Base-by-base conservation (phyloP, 257 asterid genomes). In the Primulina huaijiensis region DNA sequence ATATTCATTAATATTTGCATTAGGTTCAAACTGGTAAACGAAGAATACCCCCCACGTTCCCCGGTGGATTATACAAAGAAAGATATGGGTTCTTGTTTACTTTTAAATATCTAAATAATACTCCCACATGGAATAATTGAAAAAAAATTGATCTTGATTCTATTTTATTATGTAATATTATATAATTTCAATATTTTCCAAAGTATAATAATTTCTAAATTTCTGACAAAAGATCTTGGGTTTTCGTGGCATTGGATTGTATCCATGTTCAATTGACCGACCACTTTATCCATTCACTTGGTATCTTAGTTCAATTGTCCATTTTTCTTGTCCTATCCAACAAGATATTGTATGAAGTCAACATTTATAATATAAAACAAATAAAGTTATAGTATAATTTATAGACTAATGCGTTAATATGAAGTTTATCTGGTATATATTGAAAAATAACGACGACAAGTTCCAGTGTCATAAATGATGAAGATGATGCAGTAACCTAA, bases 11-110 rank as follows among this genome's bases (percentile, higher is more conserved):
- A 31, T 31, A 3, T 31, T 64, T 69, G 40, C 46, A 37, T 69
- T 25, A 66, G 60, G 40, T 25, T 19, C 67, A 58, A 69, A 59
- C 30, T 21, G 60, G 74, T 37, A 43, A 14, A 58, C 25, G 14
- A 14, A 69, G 38, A 25, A 38, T 6, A 59, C 23, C 46, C 38
- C 72, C 72, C 73, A 33, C 23, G 37, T 57, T 56, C 33, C 30
- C 37, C 60, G 43, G 38, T 38, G 23, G 8, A 69, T 23, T 34
- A 21, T 35, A 11, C 7, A 6, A 43, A 23, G 16, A 21, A 14
- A 37, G 9, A 59, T 58, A 6, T 35, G 65, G 57, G 55, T 38
- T 64, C 14, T 38, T 8, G 30, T 11, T 12, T 30, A 58, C 16
- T 9, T 30, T 19, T 20, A 14, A 4, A 46, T 6, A 16, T 50